Conservation (phyloP, 73 alveolate genomes). For the Blepharisma japonicum region DNA sequence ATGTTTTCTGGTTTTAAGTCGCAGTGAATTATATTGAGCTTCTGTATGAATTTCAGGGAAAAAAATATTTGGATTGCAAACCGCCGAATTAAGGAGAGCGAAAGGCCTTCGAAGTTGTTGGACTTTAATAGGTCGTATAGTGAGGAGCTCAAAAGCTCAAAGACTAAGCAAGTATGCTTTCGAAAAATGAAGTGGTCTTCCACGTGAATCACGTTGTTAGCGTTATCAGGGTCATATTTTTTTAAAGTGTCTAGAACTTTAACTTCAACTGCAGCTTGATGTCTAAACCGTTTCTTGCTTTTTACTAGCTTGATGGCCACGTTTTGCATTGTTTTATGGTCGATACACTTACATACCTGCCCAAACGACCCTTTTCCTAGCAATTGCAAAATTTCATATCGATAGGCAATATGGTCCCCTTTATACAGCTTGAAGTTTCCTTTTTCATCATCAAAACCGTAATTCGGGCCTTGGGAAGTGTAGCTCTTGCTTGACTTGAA, state of each 20-base stretch:
- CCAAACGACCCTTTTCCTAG: slow-evolving; percentile 59
- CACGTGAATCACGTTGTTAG: slow-evolving; percentile 54
- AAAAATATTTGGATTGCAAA: slow-evolving; percentile 74
- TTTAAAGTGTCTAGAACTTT: slow-evolving; percentile 56
- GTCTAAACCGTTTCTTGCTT: slow-evolving; percentile 55
- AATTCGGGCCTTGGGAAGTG: too few species aligned
- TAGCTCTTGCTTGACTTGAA: not conserved
- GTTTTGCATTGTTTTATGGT: slow-evolving; percentile 41
- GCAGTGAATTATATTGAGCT: slow-evolving; percentile 55
- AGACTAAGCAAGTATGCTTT: slow-evolving; percentile 66
- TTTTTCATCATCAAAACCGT: too few species aligned
- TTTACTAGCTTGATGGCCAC: slow-evolving; percentile 49
- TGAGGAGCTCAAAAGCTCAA: slow-evolving; percentile 70
- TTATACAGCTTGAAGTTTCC: too few species aligned
- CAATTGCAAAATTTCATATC: slow-evolving; percentile 39
- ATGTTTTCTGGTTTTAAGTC: slow-evolving; percentile 67
- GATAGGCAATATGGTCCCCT: not conserved
- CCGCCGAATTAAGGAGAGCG: slow-evolving; percentile 61
- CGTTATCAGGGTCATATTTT: slow-evolving; percentile 57
- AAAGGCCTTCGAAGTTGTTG: slow-evolving; percentile 68
- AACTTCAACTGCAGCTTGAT: slow-evolving; percentile 71
- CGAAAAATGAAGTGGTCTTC: slow-evolving; percentile 51
- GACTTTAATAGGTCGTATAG: slow-evolving; percentile 72
- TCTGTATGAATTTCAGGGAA: slow-evolving; percentile 62
- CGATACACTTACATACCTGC: slow-evolving; percentile 49